Percentiles rank a stretch among this genome's conserved stretches.
phyloP scores from a whole-genome alignment of 768 basidiomycete genomes.

The Leccinum arenicola region DNA sequence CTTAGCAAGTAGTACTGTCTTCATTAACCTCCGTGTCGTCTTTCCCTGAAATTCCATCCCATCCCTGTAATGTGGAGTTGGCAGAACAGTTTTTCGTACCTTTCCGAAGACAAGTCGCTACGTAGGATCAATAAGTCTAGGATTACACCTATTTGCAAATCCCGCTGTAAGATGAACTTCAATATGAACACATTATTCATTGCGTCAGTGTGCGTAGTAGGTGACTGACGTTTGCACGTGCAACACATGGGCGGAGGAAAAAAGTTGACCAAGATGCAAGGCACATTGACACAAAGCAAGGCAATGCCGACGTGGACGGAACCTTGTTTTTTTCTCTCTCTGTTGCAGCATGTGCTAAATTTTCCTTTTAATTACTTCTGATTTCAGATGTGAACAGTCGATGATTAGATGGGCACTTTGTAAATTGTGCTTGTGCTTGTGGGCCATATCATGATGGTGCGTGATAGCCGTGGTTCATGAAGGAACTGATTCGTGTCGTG shows the following conservation, averaged over 20 bases:
- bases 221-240: background rate
- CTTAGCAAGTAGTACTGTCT: background rate
- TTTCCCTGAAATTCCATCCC: background rate
- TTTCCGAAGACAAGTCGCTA: background rate
- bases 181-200: background rate
- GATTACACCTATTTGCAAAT: background rate
- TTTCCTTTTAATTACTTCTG: background rate
- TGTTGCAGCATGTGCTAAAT: background rate
- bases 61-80: background rate
- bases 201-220: background rate
- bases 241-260: background rate
- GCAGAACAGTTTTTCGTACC: background rate
- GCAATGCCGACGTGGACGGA: conserved; percentile 24
- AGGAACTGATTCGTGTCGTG: background rate
- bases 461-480: background rate
- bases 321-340: conserved; percentile 23
- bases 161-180: background rate
- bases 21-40: background rate
- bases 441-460: background rate
- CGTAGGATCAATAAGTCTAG: background rate
- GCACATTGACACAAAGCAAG: background rate
- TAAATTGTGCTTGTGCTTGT: background rate
- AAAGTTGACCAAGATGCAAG: background rate
- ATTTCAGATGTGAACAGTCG: background rate
- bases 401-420: background rate